Evolutionary conservation across 202 grass and related monocot species (phyloP).

Genomic region (Panicum virgatum): DNA sequence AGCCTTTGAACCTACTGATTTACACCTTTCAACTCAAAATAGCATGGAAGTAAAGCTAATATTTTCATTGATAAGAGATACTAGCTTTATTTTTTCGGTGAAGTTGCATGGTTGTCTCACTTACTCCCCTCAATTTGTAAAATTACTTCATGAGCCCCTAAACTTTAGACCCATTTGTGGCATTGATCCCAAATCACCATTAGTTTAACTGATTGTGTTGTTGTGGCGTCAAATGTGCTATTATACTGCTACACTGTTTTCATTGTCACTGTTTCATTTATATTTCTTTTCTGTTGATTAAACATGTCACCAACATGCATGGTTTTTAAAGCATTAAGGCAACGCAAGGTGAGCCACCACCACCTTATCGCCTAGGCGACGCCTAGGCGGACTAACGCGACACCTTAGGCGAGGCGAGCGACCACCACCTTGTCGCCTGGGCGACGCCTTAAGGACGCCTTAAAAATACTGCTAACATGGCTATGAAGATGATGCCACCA

Average conservation of each 20-base stretch:
- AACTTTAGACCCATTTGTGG: background rate
- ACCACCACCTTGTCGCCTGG: no score
- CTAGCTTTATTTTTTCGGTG: background rate
- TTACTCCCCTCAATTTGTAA: background rate
- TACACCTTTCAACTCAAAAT: constrained; percentile 13
- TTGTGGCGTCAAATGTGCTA: background rate
- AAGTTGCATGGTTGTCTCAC: background rate
- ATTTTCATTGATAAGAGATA: background rate
- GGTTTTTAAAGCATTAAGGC: no score
- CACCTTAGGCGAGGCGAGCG: no score
- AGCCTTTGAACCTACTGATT: background rate
- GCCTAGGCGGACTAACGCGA: no score
- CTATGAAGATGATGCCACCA: background rate
- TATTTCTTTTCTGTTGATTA: background rate
- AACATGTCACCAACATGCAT: no score
- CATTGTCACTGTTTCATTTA: background rate
- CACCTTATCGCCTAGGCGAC: no score
- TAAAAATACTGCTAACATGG: no score
- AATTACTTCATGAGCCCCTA: background rate
- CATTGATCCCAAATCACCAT: background rate
- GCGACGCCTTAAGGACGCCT: no score
- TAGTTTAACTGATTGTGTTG: background rate
- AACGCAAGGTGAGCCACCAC: no score
- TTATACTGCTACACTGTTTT: background rate
- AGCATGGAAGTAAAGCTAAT: constrained; percentile 18